Base-by-base conservation (phyloP, 768 basidiomycete genomes). In the Nidula microcarpa region DNA sequence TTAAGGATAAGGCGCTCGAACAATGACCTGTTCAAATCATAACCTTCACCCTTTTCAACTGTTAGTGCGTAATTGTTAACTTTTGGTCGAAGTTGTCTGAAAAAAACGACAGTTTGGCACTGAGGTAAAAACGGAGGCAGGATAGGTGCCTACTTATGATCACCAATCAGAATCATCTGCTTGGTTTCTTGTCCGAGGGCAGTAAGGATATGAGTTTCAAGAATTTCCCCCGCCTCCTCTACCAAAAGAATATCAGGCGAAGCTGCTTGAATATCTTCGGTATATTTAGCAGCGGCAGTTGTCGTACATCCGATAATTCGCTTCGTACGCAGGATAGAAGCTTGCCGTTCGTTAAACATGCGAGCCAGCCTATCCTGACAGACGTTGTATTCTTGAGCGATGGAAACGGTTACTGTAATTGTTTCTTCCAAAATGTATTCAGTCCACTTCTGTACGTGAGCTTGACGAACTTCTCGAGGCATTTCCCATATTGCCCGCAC, bases 211-310 rank as follows among this genome's bases (percentile, higher is more conserved):
- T 88, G 86, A 53, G 81, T 83, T 60, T 87, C 86, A 1, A 88
- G 62, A 43, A 87, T 87, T 58, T 89, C 86, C 5, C 87, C 86
- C 0, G 86, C 86, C 64, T 88, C 87, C 59, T 88, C 87, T 1
- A 88, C 85, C 1, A 88, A 68, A 3, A 88, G 62, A 1, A 88
- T 74, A 7, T 74, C 70, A 0, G 84, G 81, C 1, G 66, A 64
- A 6, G 72, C 76, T 1, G 71, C 72, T 30, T 69, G 76, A 30
- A 88, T 75, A 14, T 68, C 68, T 1, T 73, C 65, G 0, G 68
- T 65, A 58, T 79, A 85, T 63, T 81, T 88, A 0, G 86, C 86
- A 0, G 86, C 86, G 1, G 74, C 86, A 0, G 86, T 86, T 0
- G 86, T 88, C 0, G 86, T 88, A 54, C 85, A 86, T 0, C 77